A percentile compares a stretch with the other conserved stretches of the same genome.
These are phyloP conservation scores for Kwoniella sp. DNA, from an alignment of 768 basidiomycete species.

Conservation along the genomic window DNA sequence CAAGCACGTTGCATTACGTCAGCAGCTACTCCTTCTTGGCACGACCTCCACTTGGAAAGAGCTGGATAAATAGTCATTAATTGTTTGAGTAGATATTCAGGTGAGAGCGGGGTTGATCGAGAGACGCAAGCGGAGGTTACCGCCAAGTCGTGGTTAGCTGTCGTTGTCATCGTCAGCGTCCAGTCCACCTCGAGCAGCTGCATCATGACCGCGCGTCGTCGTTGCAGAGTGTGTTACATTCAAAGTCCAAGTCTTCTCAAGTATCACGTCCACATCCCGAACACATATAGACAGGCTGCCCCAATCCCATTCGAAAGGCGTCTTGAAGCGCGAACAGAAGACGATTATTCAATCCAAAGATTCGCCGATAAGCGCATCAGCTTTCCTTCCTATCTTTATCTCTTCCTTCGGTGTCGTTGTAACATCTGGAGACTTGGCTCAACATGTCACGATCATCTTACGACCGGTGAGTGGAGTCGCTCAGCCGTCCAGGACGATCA, in stretches of 20 bases:
- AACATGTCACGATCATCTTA: conserved; percentile 91
- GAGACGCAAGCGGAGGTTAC: background rate
- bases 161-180: conserved; percentile 10
- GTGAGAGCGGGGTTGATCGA: background rate
- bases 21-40: background rate
- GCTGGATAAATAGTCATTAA: conserved; percentile 2
- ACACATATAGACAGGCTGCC: too few species aligned
- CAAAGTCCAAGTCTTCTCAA: background rate
- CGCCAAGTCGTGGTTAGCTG: background rate
- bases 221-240: background rate
- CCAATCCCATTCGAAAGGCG: too few species aligned
- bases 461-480: conserved; percentile 66
- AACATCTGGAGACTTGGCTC: background rate
- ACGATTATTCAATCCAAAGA: too few species aligned
- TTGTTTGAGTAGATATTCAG: background rate
- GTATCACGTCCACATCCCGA: too few species aligned
- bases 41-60: background rate
- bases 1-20: background rate
- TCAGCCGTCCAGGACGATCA: background rate
- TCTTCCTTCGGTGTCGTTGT: background rate
- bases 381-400: too few species aligned
- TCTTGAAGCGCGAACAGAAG: too few species aligned
- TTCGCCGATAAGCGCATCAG: too few species aligned
- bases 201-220: conserved; percentile 14
- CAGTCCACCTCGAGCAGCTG: background rate